Base-by-base conservation (phyloP, 768 basidiomycete species). In the Tulasnella calospora region DNA sequence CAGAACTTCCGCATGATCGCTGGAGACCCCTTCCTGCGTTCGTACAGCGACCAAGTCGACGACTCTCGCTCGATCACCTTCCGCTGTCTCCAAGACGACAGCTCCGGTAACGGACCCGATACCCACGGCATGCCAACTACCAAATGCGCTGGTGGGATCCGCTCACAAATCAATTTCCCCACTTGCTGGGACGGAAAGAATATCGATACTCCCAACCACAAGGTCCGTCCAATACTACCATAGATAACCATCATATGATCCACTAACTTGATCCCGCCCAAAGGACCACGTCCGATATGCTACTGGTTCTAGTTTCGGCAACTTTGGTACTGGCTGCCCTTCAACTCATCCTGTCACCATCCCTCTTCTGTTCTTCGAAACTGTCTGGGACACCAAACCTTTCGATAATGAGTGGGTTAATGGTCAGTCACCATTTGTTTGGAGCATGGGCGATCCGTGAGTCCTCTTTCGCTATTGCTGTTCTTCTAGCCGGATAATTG, bases 101-200 rank as follows among this genome's bases (percentile, higher is more conserved):
- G 19, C 33, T 33, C 33, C 19, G 74, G 67, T 10, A 70, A 67
- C 33, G 79, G 79, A 9, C 47, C 51, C 38, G 79, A 79, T 30
- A 72, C 75, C 23, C 71, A 79, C 47, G 79, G 79, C 40, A 77
- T 80, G 76, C 79, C 79, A 21, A 80, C 79, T 4, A 46, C 46
- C 21, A 57, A 71, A 9, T 80, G 79, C 38, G 33, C 76, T 12
- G 76, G 76, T 36, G 69, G 69, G 12, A 33, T 71, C n/a, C 33
- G 38, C 69, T 2, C 19, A 5, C 69, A 40, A 13, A 33, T 71
- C 69, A 35, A 71, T 71, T 35, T 33, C 33, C 69, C 69, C 38
- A 40, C 69, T 27, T 80, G 79, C 78, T 80, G 79, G 79, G 76
- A 80, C 41, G 79, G 79, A 33, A 78, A 73, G 41, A 78, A 78